Base-by-base conservation (phyloP, 257 asterid genomes). In the Solanum neorickii region DNA sequence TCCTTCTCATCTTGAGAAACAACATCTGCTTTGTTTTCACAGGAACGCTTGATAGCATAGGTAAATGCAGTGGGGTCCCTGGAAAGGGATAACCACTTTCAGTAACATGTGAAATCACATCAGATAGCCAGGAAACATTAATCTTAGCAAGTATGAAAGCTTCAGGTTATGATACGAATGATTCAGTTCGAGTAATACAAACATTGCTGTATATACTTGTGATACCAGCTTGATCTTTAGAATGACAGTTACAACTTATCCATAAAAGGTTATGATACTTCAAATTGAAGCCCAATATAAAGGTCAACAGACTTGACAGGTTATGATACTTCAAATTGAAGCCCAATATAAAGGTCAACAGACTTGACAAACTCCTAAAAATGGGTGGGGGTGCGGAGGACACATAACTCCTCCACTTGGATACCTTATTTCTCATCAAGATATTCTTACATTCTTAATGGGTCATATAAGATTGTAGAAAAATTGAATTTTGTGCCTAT, bases 1-100 rank as follows among this genome's bases (percentile, higher is more conserved):
- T 97, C 99, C 93, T 93, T 96, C 94, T 97, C 99, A 88, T 97
- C 99, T 72, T 94, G 90, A 82, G 99, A 94, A 84, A 97, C 99
- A 78, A 97, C 99, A 89, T 96, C 98, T 11, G 99, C 99, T 91
- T 97, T 97, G 89, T 97, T 97, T 91, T 97, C 98, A 87, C 99
- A 97, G 9, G 99, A 97, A 31, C 99, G 98, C 93, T 96, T 96
- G 91, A 97, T 96, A 47, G 99, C 99, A 92, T 95, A 95, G 82
- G 98, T 92, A 88, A 96, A 93, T 87, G 98, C 97, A 89, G 47
- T 87, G 33, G 95, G 95, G 85, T 96, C 99, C 93, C 99, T 97
- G 90, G 83, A 91, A 80, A 82, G 86, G 82, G 86, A 84, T 87
- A 47, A 69, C 77, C 87, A 31, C 47, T 76, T 62, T 85, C 70